Conservation (phyloP, 805 yeast genomes). For the Diddensiella transvaalensis region DNA sequence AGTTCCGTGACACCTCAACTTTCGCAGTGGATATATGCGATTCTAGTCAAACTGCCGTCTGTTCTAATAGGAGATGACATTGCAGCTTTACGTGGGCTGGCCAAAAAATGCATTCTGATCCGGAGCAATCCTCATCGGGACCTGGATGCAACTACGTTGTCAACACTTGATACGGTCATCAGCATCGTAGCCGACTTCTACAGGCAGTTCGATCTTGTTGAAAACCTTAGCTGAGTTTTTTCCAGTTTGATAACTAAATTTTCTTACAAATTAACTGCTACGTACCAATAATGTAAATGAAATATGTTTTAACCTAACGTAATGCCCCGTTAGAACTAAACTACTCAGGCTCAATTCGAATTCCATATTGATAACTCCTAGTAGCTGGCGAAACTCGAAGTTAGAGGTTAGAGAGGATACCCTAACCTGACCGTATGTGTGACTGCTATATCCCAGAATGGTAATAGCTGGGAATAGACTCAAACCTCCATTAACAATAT, state of each 20-base stretch:
- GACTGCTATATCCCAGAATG: neutral
- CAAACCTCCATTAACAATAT: conserved; percentile 4
- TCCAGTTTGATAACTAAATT: too few species aligned
- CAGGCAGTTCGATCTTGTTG: conserved; percentile 13
- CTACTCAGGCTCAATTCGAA: too few species aligned
- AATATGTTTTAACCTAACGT: too few species aligned
- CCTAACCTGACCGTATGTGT: too few species aligned
- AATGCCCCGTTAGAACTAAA: too few species aligned
- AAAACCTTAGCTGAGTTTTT: conserved; percentile 1
- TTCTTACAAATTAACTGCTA: too few species aligned
- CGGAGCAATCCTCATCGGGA: conserved; percentile 13
- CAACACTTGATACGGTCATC: conserved; percentile 23
- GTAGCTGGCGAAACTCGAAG: too few species aligned
- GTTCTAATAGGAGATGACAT: conserved; percentile 38
- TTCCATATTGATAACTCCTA: too few species aligned
- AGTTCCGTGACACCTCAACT: conserved; percentile 30
- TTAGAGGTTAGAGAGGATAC: too few species aligned
- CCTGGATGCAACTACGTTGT: conserved; percentile 18
- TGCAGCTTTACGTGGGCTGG: conserved; percentile 41
- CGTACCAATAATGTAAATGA: too few species aligned
- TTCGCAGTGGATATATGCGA: conserved; percentile 40
- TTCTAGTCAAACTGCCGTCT: conserved; percentile 40
- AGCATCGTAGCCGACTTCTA: conserved; percentile 22
- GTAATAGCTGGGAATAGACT: neutral
- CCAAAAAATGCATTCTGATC: conserved; percentile 33